Evolutionary conservation across 179 eudicot species (phyloP).

Genomic region (Heliamphora ciliata): DNA sequence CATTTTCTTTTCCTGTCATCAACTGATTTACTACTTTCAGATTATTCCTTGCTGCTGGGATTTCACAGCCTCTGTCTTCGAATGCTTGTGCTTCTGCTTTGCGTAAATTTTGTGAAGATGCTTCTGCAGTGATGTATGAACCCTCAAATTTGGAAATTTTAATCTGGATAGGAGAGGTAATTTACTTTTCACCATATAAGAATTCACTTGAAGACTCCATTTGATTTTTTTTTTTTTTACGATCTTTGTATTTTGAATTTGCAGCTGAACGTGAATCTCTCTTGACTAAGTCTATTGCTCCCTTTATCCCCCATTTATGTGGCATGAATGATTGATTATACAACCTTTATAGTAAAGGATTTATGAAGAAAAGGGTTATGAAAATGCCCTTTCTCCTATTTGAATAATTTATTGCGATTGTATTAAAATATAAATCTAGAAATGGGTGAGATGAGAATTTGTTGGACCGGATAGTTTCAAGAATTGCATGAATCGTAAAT

Average conservation of each 20-base stretch:
- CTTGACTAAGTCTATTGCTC: background rate
- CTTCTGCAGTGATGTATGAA: conserved; percentile 48
- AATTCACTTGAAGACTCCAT: background rate
- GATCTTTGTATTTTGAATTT: background rate
- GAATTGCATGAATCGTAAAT: too few species aligned
- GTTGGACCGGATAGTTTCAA: background rate
- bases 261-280: background rate
- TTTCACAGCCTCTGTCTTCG: conserved; percentile 63
- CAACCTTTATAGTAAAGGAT: background rate
- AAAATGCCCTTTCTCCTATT: background rate
- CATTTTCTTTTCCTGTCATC: background rate
- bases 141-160: conserved; percentile 76
- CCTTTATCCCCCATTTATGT: background rate
- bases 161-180: conserved; percentile 92
- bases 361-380: background rate
- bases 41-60: conserved; percentile 86
- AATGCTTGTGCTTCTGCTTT: conserved; percentile 80
- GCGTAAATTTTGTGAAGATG: conserved; percentile 94
- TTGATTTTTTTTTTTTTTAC: background rate
- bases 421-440: background rate
- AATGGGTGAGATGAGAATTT: background rate
- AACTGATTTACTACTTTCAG: conserved; percentile 48
- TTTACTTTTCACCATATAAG: conserved; percentile 3
- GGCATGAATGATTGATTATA: conserved; percentile 1
- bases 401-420: background rate